phyloP scores from a whole-genome alignment of 192 early-diverging fungal genomes.

The Coemansia asiatica region DNA sequence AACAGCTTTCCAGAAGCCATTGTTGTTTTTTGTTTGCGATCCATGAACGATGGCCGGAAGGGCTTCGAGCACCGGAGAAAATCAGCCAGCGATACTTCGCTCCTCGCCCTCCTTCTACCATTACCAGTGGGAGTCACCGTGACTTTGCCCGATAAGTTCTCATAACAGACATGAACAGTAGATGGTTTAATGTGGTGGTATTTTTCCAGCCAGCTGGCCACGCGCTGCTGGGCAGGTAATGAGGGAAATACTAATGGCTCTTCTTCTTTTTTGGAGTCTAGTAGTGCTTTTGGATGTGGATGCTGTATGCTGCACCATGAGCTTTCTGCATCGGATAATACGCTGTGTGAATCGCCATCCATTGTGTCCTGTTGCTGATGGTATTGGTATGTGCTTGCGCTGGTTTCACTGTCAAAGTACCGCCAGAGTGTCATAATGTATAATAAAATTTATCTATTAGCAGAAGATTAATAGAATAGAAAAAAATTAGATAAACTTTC shows the following conservation, averaged over 20 bases:
- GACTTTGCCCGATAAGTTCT: neutral
- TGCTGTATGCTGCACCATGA: conserved; percentile 34
- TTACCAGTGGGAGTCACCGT: no score
- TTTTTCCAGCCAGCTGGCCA: conserved; percentile 13
- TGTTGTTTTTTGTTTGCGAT: conserved; percentile 11
- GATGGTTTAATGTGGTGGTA: neutral
- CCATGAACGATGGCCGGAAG: conserved; percentile 38
- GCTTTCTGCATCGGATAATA: conserved; percentile 5
- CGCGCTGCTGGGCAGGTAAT: conserved; percentile 14
- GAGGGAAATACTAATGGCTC: neutral
- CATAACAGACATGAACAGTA: conserved; percentile 1
- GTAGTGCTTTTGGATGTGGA: no score
- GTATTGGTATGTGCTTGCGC: neutral
- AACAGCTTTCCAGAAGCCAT: no score
- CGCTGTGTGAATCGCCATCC: neutral
- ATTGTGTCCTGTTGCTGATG: neutral
- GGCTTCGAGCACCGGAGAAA: conserved; percentile 29
- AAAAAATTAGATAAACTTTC: no score
- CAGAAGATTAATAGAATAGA: neutral
- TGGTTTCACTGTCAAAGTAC: neutral
- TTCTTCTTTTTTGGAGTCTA: no score
- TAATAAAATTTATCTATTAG: neutral
- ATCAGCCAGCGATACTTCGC: conserved; percentile 36
- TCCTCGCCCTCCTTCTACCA: no score
- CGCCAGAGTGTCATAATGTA: conserved; percentile 5